phyloP scores from a whole-genome alignment of 73 alveolate species.

The Urostyla sp. region DNA sequence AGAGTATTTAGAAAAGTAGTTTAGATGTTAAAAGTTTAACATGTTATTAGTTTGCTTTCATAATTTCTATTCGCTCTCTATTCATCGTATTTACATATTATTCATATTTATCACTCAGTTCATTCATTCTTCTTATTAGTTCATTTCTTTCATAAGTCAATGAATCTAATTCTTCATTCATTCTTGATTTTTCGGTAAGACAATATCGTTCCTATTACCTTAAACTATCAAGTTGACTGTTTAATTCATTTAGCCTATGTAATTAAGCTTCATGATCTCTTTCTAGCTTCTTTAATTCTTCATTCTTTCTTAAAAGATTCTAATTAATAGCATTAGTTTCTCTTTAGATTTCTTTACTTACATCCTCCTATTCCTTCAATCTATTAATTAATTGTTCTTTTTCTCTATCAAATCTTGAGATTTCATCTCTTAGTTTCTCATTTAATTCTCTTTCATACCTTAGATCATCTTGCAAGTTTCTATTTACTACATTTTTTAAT shows the following conservation, averaged over 20 bases:
- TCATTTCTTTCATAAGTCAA: constrained; percentile 62
- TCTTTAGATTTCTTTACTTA: constrained; percentile 28
- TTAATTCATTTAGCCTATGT: constrained; percentile 46
- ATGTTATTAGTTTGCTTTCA: constrained; percentile 58
- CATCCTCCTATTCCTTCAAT: constrained; percentile 66
- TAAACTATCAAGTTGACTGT: constrained; percentile 50
- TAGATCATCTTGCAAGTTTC: constrained; percentile 66
- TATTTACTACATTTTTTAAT: constrained; percentile 59
- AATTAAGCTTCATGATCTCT: constrained; percentile 59
- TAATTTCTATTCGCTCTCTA: constrained; percentile 36
- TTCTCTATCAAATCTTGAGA: constrained; percentile 57
- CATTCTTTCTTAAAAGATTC: constrained; percentile 54
- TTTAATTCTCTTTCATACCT: constrained; percentile 71
- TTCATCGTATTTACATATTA: constrained; percentile 49
- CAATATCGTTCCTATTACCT: constrained; percentile 28
- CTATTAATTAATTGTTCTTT: constrained; percentile 56
- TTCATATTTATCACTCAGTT: constrained; percentile 50
- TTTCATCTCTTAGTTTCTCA: constrained; percentile 53
- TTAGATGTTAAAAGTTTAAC: constrained; percentile 56
- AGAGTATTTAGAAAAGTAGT: constrained; percentile 27
- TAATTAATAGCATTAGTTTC: constrained; percentile 58
- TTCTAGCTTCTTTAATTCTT: constrained; percentile 63
- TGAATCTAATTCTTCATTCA: constrained; percentile 62
- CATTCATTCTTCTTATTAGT: constrained; percentile 48
- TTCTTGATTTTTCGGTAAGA: constrained; percentile 50